phyloP scores from a whole-genome alignment of 805 yeast genomes.

The Wickerhamiella hasegawae region DNA sequence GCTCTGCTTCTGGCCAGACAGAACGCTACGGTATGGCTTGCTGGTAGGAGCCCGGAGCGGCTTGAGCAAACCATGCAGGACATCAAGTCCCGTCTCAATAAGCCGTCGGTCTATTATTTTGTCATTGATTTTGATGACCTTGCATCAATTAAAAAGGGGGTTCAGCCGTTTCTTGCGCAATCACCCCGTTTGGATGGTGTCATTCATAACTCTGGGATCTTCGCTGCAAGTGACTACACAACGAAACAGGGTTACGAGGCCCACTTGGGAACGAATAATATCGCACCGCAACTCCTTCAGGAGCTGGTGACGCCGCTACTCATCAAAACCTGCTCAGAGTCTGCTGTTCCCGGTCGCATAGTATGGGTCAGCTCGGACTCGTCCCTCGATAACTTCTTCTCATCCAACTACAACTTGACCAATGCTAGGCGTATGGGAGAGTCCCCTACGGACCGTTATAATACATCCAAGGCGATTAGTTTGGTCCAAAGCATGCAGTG shows the following conservation, averaged over 20 bases:
- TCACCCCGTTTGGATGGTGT: constrained; percentile 11
- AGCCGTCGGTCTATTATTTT: constrained; percentile 10
- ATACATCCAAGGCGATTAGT: constrained; percentile 30
- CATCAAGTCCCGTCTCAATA: constrained; percentile 16
- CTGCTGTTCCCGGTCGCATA: constrained; percentile 21
- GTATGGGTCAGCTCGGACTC: constrained; percentile 32
- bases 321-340: not conserved
- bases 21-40: constrained; percentile 24
- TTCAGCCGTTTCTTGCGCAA: constrained; percentile 5
- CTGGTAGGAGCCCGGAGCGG: constrained; percentile 24
- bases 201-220: constrained; percentile 16
- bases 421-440: too few relatives aligned
- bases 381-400: constrained; percentile 19
- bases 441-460: constrained; percentile 23
- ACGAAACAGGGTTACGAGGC: constrained; percentile 30
- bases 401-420: constrained; percentile 23
- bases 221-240: constrained; percentile 21
- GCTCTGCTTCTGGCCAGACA: constrained; percentile 3
- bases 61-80: constrained; percentile 19
- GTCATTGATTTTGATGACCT: constrained; percentile 15
- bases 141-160: constrained; percentile 13
- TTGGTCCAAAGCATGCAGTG: constrained; percentile 25
- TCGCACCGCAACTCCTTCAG: constrained; percentile 30
- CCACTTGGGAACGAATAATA: constrained; percentile 30
- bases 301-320: constrained; percentile 9